Base-by-base conservation (phyloP, 2,329 filamentous ascomycete genomes). In the Fusarium dimerum region DNA sequence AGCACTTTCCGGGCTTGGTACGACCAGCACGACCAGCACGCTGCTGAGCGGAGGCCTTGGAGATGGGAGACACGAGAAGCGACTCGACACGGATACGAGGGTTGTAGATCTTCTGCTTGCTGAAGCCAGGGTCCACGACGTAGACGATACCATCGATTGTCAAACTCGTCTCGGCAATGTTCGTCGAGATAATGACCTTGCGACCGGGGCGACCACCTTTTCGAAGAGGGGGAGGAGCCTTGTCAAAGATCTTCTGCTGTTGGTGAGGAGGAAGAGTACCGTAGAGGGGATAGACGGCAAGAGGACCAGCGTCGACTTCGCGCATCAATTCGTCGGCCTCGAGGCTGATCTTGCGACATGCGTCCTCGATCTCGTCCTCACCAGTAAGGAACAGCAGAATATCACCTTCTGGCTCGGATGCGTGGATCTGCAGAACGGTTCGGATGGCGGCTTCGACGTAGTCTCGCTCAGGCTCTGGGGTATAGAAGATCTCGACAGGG, bases 41-140 rank as follows among this genome's bases (percentile, higher is more conserved):
- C 76, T 99, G 94, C 71, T 97, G 91, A 10, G 95, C 94, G 1
- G 94, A 97, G 20, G 94, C 94, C 73, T 97, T 97, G 53, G 92
- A 97, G 63, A 99, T 97, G 18, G 94, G 92, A 3, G 94, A 97
- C 6, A 99, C 93, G n/a, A 99, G 80, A 8, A 99, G 82, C 1
- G 94, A 97, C 75, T 99, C 94, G 59, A 99, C 92, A 72, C 94
- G 87, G 64, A 96, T 95, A 55, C 94, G 87, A 18, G 94, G 93
- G 73, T 99, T 97, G 79, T 97, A 99, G 57, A 97, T 94, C 75
- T 97, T 99, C 68, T 99, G 94, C 78, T 99, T 99, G 77, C 92
- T 96, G 78, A 99, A 99, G 36, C 94, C 94, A 2, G 94, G 93
- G 67, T 99, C 94, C n/a, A 99, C 93, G 34, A 99, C 94, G 68